phyloP scores from a whole-genome alignment of 2,329 filamentous ascomycete species.

The Ceratocystis lukuohia region DNA sequence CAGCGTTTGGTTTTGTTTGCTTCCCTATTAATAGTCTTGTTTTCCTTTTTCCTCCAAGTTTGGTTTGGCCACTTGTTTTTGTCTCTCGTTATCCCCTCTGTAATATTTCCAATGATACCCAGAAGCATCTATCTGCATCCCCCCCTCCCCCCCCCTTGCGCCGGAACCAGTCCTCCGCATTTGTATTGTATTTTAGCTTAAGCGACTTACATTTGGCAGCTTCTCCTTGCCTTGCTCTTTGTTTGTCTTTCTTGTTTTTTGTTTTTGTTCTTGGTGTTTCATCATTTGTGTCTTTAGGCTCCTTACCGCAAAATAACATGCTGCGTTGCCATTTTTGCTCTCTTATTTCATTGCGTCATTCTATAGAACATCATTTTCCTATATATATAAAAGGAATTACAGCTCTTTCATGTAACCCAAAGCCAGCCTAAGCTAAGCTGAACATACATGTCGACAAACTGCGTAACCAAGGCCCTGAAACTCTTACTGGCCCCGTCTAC shows the following conservation, averaged over 20 bases:
- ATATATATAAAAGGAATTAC: neutral
- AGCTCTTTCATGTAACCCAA: neutral
- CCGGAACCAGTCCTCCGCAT: constrained; percentile 4
- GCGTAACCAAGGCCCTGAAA: neutral
- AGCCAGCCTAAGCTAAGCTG: neutral
- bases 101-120: constrained; percentile 4
- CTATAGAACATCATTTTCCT: neutral
- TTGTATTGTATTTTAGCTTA: constrained; percentile 3
- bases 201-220: neutral
- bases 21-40: neutral
- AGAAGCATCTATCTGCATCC: neutral
- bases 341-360: neutral
- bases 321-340: neutral
- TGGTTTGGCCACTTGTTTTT: neutral
- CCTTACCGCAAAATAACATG: neutral
- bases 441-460: neutral
- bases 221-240: neutral
- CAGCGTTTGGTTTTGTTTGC: neutral
- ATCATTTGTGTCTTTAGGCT: neutral
- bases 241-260: neutral
- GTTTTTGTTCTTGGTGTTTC: neutral
- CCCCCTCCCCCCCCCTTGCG: neutral
- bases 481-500: neutral
- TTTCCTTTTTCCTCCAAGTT: neutral
- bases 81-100: neutral